phyloP scores from a whole-genome alignment of 176 grass and related monocot genomes.

The Avena sativa region DNA sequence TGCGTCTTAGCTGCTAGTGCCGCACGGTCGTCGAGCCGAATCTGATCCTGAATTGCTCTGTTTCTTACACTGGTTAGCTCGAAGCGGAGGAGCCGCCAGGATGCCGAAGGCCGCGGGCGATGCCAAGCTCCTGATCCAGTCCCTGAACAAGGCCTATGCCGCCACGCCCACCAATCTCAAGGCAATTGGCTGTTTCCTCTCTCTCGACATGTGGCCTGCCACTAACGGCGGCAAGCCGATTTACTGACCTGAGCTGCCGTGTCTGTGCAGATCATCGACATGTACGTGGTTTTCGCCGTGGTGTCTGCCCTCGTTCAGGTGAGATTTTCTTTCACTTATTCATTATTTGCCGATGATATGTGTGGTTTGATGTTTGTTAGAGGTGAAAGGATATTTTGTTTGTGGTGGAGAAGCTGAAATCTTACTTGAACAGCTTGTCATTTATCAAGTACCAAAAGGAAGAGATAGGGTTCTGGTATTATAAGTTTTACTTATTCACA shows the following conservation, averaged over 20 bases:
- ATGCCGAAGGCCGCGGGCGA: conserved; percentile 65
- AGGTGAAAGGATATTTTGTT: too few species aligned
- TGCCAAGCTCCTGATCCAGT: conserved; percentile 70
- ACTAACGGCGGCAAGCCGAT: neutral
- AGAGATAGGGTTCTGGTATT: too few species aligned
- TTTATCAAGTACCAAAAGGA: too few species aligned
- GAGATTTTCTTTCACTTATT: neutral
- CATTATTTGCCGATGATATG: neutral
- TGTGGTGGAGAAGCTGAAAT: too few species aligned
- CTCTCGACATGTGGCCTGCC: too few species aligned
- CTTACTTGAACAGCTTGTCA: too few species aligned
- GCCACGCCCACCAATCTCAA: conserved; percentile 78
- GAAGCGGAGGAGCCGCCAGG: neutral
- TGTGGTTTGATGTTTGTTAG: too few species aligned
- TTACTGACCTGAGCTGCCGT: neutral
- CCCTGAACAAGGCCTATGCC: conserved; percentile 65
- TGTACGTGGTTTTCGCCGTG: conserved; percentile 78
- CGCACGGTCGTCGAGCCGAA: neutral
- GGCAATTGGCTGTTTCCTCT: conserved; percentile 21
- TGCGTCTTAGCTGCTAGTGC: neutral
- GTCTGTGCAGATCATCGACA: conserved; percentile 74
- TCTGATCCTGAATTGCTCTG: neutral
- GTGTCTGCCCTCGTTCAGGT: conserved; percentile 79
- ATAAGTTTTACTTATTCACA: too few species aligned
- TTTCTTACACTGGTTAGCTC: neutral